These are phyloP conservation scores for Annulohypoxylon nitens DNA, from an alignment of 495 filamentous ascomycete genomes.

Conservation along the genomic window DNA sequence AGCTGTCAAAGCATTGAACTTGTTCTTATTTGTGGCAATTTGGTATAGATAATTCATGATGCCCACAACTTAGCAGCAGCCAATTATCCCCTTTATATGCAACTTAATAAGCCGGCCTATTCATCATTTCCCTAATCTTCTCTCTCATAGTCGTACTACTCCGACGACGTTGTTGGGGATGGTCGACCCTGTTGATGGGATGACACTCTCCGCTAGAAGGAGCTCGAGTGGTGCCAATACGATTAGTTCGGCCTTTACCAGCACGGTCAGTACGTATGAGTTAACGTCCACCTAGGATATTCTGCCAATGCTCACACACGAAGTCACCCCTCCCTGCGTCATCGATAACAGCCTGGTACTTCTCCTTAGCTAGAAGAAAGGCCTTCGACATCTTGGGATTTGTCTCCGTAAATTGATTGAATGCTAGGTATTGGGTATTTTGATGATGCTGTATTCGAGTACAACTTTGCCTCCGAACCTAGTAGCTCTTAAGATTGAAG, in stretches of 20 bases:
- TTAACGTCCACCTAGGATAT: not conserved
- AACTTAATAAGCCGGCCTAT: constrained; percentile 48
- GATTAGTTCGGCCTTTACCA: constrained; percentile 50
- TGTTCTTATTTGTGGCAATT: constrained; percentile 20
- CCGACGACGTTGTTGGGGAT: constrained; percentile 47
- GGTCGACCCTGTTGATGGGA: constrained; percentile 43
- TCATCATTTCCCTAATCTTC: constrained; percentile 45
- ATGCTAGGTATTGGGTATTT: not conserved
- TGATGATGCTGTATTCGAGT: constrained; percentile 6
- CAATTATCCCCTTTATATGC: not conserved
- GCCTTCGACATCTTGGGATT: constrained; percentile 47
- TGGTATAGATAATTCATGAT: constrained; percentile 20
- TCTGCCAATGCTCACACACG: constrained; percentile 42
- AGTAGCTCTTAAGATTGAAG: constrained; percentile 1
- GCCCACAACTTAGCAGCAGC: constrained; percentile 3
- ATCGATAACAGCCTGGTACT: constrained; percentile 51
- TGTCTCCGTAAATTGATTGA: constrained; percentile 1
- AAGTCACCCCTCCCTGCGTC: constrained; percentile 51
- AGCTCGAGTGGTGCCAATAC: constrained; percentile 44
- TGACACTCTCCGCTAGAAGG: constrained; percentile 49
- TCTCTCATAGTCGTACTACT: constrained; percentile 46
- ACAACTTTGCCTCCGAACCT: not conserved
- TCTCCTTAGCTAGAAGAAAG: constrained; percentile 47
- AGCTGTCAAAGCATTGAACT: not conserved
- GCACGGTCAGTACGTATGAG: constrained; percentile 14